A percentile compares a stretch with the other conserved stretches of the same genome.
Conservation (phyloP, 257 asterid genomes). For the Cordia subcordata region DNA sequence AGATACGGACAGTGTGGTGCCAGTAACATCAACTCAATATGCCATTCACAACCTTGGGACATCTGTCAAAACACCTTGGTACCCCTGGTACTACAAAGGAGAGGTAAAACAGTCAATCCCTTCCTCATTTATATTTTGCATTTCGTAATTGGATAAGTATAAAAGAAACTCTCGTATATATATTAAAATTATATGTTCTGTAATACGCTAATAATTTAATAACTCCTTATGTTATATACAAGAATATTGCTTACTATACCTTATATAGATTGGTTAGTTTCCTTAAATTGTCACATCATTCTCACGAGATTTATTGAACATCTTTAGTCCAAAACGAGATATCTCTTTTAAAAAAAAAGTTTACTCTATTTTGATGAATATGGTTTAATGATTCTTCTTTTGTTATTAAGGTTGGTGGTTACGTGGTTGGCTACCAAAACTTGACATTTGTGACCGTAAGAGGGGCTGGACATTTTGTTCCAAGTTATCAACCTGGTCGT, state of each 20-base stretch:
- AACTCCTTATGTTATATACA: too few species aligned
- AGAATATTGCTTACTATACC: too few species aligned
- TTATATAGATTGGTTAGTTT: too few species aligned
- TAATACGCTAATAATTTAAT: too few species aligned
- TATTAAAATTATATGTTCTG: too few species aligned
- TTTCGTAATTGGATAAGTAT: background rate
- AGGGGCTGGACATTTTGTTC: slow-evolving; percentile 63
- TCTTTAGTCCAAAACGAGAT: too few species aligned
- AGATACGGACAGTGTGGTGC: slow-evolving; percentile 43
- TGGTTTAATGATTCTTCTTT: background rate
- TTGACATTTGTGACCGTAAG: slow-evolving; percentile 50
- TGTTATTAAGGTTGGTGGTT: slow-evolving; percentile 52
- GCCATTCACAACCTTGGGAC: slow-evolving; percentile 41
- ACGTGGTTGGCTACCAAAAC: slow-evolving; percentile 46
- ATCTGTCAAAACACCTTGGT: slow-evolving; percentile 43
- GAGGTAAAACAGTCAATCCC: slow-evolving; percentile 29
- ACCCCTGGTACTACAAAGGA: slow-evolving; percentile 47
- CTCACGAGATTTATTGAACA: too few species aligned
- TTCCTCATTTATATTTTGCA: background rate
- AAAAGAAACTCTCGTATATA: background rate
- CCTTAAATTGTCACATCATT: too few species aligned
- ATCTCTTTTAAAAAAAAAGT: too few species aligned
- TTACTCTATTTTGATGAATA: too few species aligned
- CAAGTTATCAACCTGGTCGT: slow-evolving; percentile 52
- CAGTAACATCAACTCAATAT: slow-evolving; percentile 56